Conservation (phyloP, 2,329 filamentous ascomycete species). For the Beauveria sp. region DNA sequence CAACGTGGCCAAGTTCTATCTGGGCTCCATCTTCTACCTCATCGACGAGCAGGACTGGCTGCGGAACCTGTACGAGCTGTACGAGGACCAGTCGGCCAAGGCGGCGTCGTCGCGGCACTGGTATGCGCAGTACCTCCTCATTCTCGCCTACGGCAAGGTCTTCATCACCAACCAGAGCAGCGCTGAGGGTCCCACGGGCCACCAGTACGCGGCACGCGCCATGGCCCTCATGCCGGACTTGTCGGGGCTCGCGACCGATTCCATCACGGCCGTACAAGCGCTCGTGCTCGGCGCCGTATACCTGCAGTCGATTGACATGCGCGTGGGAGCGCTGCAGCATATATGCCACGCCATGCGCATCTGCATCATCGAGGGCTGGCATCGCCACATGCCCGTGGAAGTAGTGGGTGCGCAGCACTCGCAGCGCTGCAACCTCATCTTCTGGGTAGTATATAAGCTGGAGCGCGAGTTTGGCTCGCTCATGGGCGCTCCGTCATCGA, state of each 20-base stretch:
- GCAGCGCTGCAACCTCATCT: slow-evolving; percentile 21
- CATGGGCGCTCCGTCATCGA: slow-evolving; percentile 21
- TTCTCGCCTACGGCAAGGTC: slow-evolving; percentile 26
- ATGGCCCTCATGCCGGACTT: slow-evolving; percentile 32
- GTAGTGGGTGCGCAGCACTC: slow-evolving; percentile 19
- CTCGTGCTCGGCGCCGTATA: slow-evolving; percentile 25
- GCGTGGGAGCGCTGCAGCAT: slow-evolving; percentile 27
- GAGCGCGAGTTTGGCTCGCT: slow-evolving; percentile 22
- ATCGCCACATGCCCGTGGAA: slow-evolving; percentile 20
- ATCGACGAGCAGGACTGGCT: slow-evolving; percentile 18
- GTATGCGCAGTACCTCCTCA: slow-evolving; percentile 26
- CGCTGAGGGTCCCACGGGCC: slow-evolving; percentile 25
- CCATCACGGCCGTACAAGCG: slow-evolving; percentile 24
- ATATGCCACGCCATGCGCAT: slow-evolving; percentile 27
- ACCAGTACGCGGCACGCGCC: slow-evolving; percentile 31
- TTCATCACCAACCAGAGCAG: slow-evolving; percentile 20
- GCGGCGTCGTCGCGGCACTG: slow-evolving; percentile 18
- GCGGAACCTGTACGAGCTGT: slow-evolving; percentile 17
- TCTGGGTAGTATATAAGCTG: slow-evolving; percentile 24
- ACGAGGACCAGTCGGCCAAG: slow-evolving; percentile 16
- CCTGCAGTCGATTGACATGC: slow-evolving; percentile 29
- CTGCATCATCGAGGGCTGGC: slow-evolving; percentile 24
- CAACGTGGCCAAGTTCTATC: slow-evolving; percentile 20
- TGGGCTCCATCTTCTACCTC: slow-evolving; percentile 18
- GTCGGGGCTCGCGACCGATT: slow-evolving; percentile 22